Percentiles rank a stretch among this genome's conserved stretches.
Conservation (phyloP, 1,139 yeast species). For the Zygoascus sp. region DNA sequence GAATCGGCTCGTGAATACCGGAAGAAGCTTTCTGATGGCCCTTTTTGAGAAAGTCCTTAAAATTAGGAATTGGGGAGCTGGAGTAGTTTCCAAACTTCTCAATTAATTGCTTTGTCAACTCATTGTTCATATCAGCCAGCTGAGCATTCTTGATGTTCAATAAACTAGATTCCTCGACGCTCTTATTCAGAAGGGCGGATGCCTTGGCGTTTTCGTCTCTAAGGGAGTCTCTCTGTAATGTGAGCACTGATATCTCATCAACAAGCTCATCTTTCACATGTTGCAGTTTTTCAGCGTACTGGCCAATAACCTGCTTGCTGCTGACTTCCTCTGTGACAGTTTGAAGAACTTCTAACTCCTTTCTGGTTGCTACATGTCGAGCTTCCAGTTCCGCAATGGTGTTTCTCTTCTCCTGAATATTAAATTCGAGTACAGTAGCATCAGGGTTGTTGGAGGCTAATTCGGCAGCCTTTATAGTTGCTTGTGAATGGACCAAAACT, state of each 20-base stretch:
- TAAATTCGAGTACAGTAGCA: slow-evolving; percentile 24
- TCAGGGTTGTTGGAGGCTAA: slow-evolving; percentile 12
- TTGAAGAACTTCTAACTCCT: slow-evolving; percentile 30
- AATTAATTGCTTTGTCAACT: slow-evolving; percentile 34
- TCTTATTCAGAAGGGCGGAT: slow-evolving; percentile 25
- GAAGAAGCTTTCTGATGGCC: neutral
- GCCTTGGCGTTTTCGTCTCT: slow-evolving; percentile 32
- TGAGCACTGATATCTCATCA: slow-evolving; percentile 34
- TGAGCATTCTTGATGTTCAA: slow-evolving; percentile 36
- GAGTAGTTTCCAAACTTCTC: slow-evolving; percentile 32
- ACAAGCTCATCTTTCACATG: slow-evolving; percentile 28
- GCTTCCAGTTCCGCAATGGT: slow-evolving; percentile 37
- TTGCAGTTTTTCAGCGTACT: slow-evolving; percentile 28
- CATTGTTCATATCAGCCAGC: slow-evolving; percentile 38
- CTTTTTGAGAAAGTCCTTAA: slow-evolving; percentile 10
- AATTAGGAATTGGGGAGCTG: slow-evolving; percentile 6
- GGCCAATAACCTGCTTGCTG: slow-evolving; percentile 25
- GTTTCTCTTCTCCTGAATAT: slow-evolving; percentile 32
- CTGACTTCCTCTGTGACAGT: slow-evolving; percentile 17
- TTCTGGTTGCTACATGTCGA: slow-evolving; percentile 29
- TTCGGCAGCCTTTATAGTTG: slow-evolving; percentile 14
- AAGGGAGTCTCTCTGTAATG: slow-evolving; percentile 33
- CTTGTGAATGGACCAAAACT: slow-evolving; percentile 19
- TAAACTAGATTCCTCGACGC: slow-evolving; percentile 33
- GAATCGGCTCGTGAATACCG: neutral